phyloP scores from a whole-genome alignment of 2,329 filamentous ascomycete species.

The Magnaporthiopsis incrustans region DNA sequence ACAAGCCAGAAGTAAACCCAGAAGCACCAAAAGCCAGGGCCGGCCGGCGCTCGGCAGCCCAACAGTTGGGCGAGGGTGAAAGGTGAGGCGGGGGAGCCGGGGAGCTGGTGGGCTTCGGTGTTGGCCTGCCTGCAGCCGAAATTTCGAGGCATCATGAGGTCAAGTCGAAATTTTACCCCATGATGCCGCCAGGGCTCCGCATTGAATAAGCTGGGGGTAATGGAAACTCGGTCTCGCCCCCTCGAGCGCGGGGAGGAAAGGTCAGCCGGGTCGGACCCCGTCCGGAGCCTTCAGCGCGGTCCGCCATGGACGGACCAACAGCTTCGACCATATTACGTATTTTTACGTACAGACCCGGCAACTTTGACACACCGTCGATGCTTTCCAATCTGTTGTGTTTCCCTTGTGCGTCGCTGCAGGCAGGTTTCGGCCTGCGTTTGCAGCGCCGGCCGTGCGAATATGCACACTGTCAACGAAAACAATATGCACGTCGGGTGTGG shows the following conservation, averaged over 20 bases:
- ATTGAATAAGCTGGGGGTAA: constrained; percentile 21
- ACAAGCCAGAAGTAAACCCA: no score
- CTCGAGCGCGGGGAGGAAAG: constrained; percentile 10
- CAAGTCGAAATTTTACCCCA: constrained; percentile 3
- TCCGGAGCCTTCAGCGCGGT: constrained; percentile 1
- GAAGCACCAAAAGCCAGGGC: no score
- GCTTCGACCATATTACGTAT: constrained; percentile 8
- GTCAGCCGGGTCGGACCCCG: constrained; percentile 15
- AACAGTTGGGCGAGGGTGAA: no score
- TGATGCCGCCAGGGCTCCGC: neutral
- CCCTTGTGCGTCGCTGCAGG: neutral
- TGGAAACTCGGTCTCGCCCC: constrained; percentile 16
- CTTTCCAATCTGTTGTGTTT: neutral
- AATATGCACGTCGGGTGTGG: neutral
- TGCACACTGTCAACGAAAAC: neutral
- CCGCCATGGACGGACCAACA: constrained; percentile 2
- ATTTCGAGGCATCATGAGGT: constrained; percentile 7
- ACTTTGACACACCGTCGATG: constrained; percentile 13
- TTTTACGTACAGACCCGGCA: constrained; percentile 10
- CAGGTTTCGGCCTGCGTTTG: no score
- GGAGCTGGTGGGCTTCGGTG: neutral
- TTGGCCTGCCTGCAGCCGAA: neutral
- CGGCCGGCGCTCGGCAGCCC: no score
- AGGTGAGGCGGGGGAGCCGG: neutral
- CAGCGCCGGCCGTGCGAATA: neutral